Percentiles rank a stretch among this genome's conserved stretches.
Evolutionary conservation across 441 rosid species (phyloP).

Genomic region (Codiaeum variegatum): DNA sequence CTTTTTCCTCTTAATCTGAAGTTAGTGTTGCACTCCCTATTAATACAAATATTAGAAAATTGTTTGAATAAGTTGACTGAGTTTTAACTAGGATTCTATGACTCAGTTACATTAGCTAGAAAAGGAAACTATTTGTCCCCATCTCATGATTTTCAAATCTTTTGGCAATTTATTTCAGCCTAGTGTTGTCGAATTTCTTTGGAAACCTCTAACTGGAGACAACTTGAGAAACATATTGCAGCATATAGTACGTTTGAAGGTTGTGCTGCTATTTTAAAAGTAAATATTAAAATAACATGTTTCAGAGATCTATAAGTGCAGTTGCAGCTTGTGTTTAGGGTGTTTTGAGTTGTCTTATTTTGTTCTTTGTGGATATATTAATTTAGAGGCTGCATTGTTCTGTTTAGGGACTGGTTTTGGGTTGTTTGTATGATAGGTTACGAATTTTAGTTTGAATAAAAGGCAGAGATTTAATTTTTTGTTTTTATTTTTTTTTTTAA

Average conservation of each 20-base stretch:
- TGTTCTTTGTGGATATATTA: too few species aligned
- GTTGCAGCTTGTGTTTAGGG: too few species aligned
- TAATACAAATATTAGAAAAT: neutral
- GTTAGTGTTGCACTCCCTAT: neutral
- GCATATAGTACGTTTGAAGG: conserved; percentile 61
- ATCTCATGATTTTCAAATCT: neutral
- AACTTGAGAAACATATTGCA: conserved; percentile 92
- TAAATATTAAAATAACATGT: too few species aligned
- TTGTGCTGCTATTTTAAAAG: too few species aligned
- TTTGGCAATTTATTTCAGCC: conserved; percentile 53
- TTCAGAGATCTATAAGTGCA: too few species aligned
- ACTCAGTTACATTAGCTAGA: neutral
- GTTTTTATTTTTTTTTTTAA: conserved; percentile 11
- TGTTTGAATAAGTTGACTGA: neutral
- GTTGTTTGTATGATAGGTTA: too few species aligned
- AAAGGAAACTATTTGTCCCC: neutral
- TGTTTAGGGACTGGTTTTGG: too few species aligned
- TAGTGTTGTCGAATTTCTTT: conserved; percentile 96
- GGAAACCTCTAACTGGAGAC: conserved; percentile 72
- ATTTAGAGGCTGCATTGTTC: too few species aligned
- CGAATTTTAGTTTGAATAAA: too few species aligned
- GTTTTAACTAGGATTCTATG: neutral
- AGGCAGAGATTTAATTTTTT: neutral
- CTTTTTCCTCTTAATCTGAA: neutral
- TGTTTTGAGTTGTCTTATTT: too few species aligned